Evolutionary conservation across 78 protist species (phyloP).

Genomic region (Cavenderia fasciculata): DNA sequence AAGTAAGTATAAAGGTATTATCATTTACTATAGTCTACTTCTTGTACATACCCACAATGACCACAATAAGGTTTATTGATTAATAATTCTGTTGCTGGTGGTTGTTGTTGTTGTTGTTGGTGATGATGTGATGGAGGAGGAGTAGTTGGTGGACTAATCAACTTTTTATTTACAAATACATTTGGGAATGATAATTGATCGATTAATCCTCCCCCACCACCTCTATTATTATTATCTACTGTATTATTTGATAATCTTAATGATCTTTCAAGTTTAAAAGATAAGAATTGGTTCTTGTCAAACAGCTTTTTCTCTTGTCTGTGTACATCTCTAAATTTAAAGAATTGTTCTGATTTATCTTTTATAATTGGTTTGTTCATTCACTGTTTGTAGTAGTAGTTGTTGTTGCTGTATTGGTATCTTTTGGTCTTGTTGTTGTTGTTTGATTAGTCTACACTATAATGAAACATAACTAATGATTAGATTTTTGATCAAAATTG

Average conservation of each 20-base stretch:
- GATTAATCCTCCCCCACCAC: background rate
- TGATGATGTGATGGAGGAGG: background rate
- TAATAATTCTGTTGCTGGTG: conserved; percentile 9
- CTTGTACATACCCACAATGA: conserved; percentile 18
- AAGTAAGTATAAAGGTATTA: background rate
- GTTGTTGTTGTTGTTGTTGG: background rate
- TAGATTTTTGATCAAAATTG: too few relatives aligned
- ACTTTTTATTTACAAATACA: conserved; percentile 16
- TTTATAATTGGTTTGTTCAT: too few relatives aligned
- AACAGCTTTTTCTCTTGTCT: background rate
- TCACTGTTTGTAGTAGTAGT: too few relatives aligned
- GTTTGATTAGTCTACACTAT: too few relatives aligned
- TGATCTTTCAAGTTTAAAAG: background rate
- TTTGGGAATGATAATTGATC: conserved; percentile 35
- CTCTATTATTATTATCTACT: too few relatives aligned
- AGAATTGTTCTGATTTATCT: too few relatives aligned
- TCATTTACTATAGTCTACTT: background rate
- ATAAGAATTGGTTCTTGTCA: background rate
- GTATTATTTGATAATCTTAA: background rate
- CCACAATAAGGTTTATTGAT: conserved; percentile 30
- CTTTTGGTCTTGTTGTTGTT: too few relatives aligned
- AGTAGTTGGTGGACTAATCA: background rate
- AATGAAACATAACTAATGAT: too few relatives aligned
- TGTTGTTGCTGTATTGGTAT: too few relatives aligned
- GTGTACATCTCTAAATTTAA: too few relatives aligned